Evolutionary conservation across 192 early-diverging fungal genomes (phyloP), one percentile per base, ranked within the genome.

Genomic region (Dissophora ornata): DNA sequence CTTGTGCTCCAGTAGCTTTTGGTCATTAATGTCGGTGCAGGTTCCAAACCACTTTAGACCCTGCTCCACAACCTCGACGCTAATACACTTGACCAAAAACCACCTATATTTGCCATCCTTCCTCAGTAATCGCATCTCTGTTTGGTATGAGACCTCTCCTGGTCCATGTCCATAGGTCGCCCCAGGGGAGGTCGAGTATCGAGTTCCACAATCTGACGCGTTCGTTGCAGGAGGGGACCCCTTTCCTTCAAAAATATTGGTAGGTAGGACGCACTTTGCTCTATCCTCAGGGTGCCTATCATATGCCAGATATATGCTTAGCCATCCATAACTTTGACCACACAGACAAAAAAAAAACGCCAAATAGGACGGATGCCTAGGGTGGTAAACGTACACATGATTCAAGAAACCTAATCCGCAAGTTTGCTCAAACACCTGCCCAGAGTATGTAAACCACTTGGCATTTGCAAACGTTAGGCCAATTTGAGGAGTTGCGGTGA

Each of bases 11-110:
- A 87, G 44, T 26, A 84, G 40, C 51, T 87, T 87, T 16, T 87
- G 86, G 67, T 87, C 84, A 45, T 87, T 85, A 58, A 87, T 87
- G 48, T 87, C 86, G 9, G 86, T 87, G 42, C 85, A 87, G 30
- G 86, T 85, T 33, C 86, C 86, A 50, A 87, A 85, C 86, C 86
- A 87, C 56, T 80, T 67, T 28, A 79, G 70, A 16, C 82, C 82
- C 32, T 81, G 74, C 40, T 84, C 84, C 0, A 70, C 68, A 30
- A 70, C 75, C 49, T 87, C 84, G 6, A 87, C 82, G 47, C 82
- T 83, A 3, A 85, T 84, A 63, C 82, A 85, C 45, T 87, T 87
- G 45, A 87, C 82, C 40, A 87, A 51, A 41, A 85, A 85, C 86
- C 86, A 87, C 48, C 74, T 42, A 42, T 83, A 85, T 21, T 80